Conservation (phyloP, 2,329 filamentous ascomycete species). For the Lachnellula arida region DNA sequence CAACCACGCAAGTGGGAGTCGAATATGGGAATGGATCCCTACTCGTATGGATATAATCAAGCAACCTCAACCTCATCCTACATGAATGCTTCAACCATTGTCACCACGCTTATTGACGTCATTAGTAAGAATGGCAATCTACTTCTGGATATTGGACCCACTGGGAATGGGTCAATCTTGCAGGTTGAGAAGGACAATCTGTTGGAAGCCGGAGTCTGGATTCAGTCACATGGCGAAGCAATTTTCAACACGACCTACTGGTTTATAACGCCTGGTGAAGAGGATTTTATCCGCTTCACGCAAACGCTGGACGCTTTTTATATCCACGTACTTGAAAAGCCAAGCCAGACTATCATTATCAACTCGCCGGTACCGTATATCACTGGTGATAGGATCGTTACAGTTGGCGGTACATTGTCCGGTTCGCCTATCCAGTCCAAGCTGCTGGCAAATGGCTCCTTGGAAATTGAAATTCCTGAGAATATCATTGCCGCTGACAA, state of each 20-base stretch:
- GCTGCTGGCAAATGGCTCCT: neutral
- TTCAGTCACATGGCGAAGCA: conserved; percentile 47
- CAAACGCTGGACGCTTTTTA: conserved; percentile 10
- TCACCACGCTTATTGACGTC: conserved; percentile 46
- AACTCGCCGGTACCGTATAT: conserved; percentile 2
- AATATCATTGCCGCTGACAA: neutral
- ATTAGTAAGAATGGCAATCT: conserved; percentile 52
- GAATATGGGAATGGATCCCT: conserved; percentile 55
- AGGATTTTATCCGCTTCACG: conserved; percentile 7
- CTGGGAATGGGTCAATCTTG: conserved; percentile 47
- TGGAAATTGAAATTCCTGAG: neutral
- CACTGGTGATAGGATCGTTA: conserved; percentile 6
- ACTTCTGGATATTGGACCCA: conserved; percentile 50
- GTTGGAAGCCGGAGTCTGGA: conserved; percentile 48
- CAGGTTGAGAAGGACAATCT: conserved; percentile 43
- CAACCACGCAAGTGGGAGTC: conserved; percentile 55
- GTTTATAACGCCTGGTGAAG: conserved; percentile 22
- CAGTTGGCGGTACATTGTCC: conserved; percentile 1
- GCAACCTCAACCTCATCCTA: conserved; percentile 45
- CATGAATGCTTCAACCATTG: conserved; percentile 45
- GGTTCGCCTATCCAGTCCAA: neutral
- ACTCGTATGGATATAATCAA: conserved; percentile 53
- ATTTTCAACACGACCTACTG: conserved; percentile 53
- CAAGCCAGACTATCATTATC: conserved; percentile 1
- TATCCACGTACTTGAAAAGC: conserved; percentile 1